A percentile compares a stretch with the other conserved stretches of the same genome.
Conservation (phyloP, 768 basidiomycete genomes). For the Suillus bovinus region DNA sequence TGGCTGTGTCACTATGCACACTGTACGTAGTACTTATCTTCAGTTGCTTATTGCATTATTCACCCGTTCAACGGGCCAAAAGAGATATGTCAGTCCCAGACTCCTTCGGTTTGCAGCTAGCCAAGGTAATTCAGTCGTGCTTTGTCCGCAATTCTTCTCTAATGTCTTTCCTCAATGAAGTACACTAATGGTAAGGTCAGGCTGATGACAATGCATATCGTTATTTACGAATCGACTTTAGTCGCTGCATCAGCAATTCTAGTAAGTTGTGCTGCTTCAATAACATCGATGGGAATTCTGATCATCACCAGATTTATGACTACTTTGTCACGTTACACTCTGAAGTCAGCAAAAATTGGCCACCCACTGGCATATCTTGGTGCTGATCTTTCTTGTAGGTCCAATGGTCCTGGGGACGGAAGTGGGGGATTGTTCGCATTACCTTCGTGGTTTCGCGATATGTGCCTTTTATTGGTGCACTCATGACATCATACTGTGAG, state of each 20-base stretch:
- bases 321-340: neutral
- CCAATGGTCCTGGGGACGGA: slow-evolving; percentile 11
- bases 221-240: neutral
- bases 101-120: neutral
- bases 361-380: neutral
- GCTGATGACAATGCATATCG: neutral
- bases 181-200: neutral
- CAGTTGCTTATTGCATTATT: neutral
- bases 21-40: neutral
- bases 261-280: neutral
- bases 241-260: neutral
- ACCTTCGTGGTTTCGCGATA: slow-evolving; percentile 10
- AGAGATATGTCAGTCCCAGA: neutral
- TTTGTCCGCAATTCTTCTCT: neutral
- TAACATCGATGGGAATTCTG: neutral
- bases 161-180: neutral
- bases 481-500: slow-evolving; percentile 8
- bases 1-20: neutral
- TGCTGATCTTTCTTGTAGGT: slow-evolving; percentile 16
- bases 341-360: neutral
- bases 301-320: neutral
- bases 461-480: slow-evolving; percentile 8
- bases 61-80: neutral
- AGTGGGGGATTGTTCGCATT: slow-evolving; percentile 7
- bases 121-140: neutral